Evolutionary conservation across 805 yeast genomes (phyloP).

Genomic region (Ogataea kodamae): DNA sequence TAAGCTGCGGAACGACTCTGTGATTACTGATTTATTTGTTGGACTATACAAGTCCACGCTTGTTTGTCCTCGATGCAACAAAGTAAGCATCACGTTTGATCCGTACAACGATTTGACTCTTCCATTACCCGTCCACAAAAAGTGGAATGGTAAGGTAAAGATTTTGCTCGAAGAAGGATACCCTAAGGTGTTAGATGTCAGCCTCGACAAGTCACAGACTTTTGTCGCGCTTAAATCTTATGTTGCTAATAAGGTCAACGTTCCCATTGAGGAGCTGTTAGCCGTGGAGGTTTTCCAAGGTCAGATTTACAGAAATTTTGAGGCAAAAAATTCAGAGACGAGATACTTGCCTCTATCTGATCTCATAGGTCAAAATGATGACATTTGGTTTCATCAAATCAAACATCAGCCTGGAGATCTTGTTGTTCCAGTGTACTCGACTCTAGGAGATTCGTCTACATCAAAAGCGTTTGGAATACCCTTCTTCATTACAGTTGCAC

Average conservation of each 20-base stretch:
- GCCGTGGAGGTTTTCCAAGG: conserved; percentile 64
- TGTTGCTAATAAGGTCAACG: conserved; percentile 46
- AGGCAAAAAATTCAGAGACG: conserved; percentile 46
- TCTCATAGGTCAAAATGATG: conserved; percentile 59
- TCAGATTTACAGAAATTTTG: conserved; percentile 68
- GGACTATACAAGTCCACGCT: conserved; percentile 90
- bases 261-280: conserved; percentile 38
- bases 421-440: conserved; percentile 59
- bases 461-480: conserved; percentile 70
- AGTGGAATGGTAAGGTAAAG: conserved; percentile 65
- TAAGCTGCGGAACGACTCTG: conserved; percentile 75
- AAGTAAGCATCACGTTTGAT: conserved; percentile 84
- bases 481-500: conserved; percentile 57
- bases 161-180: conserved; percentile 57
- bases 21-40: conserved; percentile 79
- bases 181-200: conserved; percentile 61
- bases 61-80: conserved; percentile 79
- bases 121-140: conserved; percentile 75
- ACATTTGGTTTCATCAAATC: conserved; percentile 55
- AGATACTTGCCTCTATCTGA: conserved; percentile 67
- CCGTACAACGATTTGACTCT: conserved; percentile 88
- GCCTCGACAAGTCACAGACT: conserved; percentile 61
- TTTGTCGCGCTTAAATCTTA: conserved; percentile 60
- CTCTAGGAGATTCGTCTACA: conserved; percentile 34
- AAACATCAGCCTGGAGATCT: conserved; percentile 44